Base-by-base conservation (phyloP, 73 alveolate species). In the Paramecium pentaurelia region DNA sequence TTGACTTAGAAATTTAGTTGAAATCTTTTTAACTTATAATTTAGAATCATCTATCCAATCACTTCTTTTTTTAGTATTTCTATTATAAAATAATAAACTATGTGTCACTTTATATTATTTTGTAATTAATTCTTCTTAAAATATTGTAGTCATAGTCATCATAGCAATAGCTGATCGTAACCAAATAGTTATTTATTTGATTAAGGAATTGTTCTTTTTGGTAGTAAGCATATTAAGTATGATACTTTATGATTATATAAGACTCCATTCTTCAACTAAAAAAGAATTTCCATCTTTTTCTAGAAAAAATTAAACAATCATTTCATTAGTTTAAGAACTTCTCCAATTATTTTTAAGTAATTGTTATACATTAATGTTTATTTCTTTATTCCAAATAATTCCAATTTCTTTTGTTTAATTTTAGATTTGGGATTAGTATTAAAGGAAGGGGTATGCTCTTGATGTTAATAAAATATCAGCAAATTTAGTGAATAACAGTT, bases 251-350 rank as follows among this genome's bases (percentile, higher is more conserved):
- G 58, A 75, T 22, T 75, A 38, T 12, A 64, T 64, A n/a, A 75
- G 58, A 71, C 86, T 27, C 86, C 86, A 71, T 71, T 71, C 86
- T 34, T 71, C 86, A 8, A 71, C 86, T 7, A 71, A 51, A 34
- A 27, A 71, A 0, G 60, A 34, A 16, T 71, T 34, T 34, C 86
- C 86, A 30, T 71, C 86, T 37, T 71, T 18, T 28, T 71, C 86
- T 1, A 71, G 60, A 20, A 71, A 71, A 51, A 71, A 71, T 71
- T 71, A 71, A n/a, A 71, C 32, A 34, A 71, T 71, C 86, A 71
- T 71, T 71, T 71, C 86, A 18, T 71, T 71, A 4, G 51, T 3
- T 30, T 22, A 30, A 20, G 34, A 25, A 60, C 44, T 71, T 37
- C 86, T 71, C 86, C 88, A 75, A 38, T 75, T 75, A 8, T 34